A percentile compares a stretch with the other conserved stretches of the same genome.
Conservation (phyloP, 2,329 filamentous ascomycete genomes). For the Xylaria sp. region DNA sequence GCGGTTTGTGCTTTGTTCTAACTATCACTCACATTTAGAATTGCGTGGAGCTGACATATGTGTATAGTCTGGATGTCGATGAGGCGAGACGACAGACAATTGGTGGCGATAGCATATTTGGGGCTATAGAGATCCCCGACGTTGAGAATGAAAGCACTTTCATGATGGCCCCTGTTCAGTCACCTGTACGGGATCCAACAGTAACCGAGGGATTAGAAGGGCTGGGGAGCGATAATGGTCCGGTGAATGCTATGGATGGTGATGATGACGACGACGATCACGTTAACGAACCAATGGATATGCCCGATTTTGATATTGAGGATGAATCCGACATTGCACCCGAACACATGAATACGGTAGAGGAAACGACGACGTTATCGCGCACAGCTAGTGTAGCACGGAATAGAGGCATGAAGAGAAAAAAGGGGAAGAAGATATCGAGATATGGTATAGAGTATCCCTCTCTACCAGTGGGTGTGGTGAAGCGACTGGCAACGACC, state of each 20-base stretch:
- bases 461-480: slow-evolving; percentile 75
- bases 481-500: slow-evolving; percentile 78
- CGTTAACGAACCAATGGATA: slow-evolving; percentile 42
- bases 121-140: slow-evolving; percentile 59
- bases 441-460: slow-evolving; percentile 80
- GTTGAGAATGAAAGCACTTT: slow-evolving; percentile 65
- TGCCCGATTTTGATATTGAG: slow-evolving; percentile 44
- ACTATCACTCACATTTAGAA: not conserved
- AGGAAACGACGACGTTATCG: slow-evolving; percentile 23
- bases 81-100: slow-evolving; percentile 54
- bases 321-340: slow-evolving; percentile 38
- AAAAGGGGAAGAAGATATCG: slow-evolving; percentile 68
- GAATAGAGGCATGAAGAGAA: slow-evolving; percentile 51
- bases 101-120: slow-evolving; percentile 63
- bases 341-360: slow-evolving; percentile 27
- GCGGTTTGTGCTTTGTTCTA: slow-evolving; percentile 50
- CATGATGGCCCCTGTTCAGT: slow-evolving; percentile 54
- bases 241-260: slow-evolving; percentile 40
- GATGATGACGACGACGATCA: slow-evolving; percentile 42
- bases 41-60: slow-evolving; percentile 25
- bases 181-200: slow-evolving; percentile 47
- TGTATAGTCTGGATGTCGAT: slow-evolving; percentile 53
- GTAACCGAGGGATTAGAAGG: slow-evolving; percentile 39
- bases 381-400: slow-evolving; percentile 5
- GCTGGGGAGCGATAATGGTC: slow-evolving; percentile 38